These are phyloP conservation scores for Blumeria hordei DNA, from an alignment of 2,329 filamentous ascomycete genomes.

Conservation along the genomic window DNA sequence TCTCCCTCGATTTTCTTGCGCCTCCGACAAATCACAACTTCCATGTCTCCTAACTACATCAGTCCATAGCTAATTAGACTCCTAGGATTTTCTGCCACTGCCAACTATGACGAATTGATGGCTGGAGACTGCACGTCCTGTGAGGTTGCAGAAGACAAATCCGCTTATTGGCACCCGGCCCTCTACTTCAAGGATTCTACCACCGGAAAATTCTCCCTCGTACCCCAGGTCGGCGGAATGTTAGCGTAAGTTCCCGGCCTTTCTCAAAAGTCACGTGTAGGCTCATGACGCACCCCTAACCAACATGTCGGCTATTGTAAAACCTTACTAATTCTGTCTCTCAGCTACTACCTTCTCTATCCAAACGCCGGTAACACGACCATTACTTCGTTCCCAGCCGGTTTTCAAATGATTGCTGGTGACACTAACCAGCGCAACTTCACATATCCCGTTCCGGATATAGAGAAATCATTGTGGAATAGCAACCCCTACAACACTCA, in stretches of 20 bases:
- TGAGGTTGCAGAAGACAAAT: conserved; percentile 33
- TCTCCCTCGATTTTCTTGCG: background rate
- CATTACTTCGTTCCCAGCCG: conserved; percentile 47
- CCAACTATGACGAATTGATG: conserved; percentile 31
- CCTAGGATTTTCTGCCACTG: conserved; percentile 37
- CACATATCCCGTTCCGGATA: conserved; percentile 38
- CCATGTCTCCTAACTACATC: background rate
- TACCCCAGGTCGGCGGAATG: conserved; percentile 59
- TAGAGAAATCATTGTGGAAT: conserved; percentile 46
- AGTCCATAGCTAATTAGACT: background rate
- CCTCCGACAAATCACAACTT: background rate
- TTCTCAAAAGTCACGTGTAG: too few species aligned
- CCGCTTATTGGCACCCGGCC: conserved; percentile 44
- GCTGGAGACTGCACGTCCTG: conserved; percentile 40
- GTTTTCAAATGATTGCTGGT: conserved; percentile 67
- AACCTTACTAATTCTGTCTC: background rate
- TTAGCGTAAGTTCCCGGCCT: conserved; percentile 39
- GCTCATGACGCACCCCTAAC: background rate
- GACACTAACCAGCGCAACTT: conserved; percentile 44
- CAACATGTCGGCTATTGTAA: background rate
- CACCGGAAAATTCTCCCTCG: conserved; percentile 28
- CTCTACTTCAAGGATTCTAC: conserved; percentile 22
- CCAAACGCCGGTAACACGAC: conserved; percentile 27
- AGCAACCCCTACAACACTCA: conserved; percentile 31
- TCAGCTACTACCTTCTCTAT: conserved; percentile 65